Evolutionary conservation across 1,284 basidiomycete species (phyloP), one percentile per base, ranked within the genome.

Genomic region (Trametes sp.): DNA sequence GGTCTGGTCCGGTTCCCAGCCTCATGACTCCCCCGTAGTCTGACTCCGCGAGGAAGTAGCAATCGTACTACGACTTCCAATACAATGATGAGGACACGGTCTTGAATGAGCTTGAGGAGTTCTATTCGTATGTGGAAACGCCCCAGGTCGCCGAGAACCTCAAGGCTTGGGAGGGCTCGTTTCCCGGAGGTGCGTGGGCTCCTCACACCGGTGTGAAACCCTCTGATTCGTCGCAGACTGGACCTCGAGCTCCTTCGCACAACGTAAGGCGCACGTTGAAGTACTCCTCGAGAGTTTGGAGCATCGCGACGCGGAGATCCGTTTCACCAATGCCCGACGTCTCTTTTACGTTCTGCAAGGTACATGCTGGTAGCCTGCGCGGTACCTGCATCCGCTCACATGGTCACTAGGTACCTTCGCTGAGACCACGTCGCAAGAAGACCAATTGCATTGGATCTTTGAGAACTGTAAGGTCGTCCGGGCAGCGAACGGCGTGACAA

Each of bases 41-140:
- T 73, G 33, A 72, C 64, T 46, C 61, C 50, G 48, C 51, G 68
- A 67, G 72, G 71, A 68, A 70, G 72, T 80, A 94, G 92, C 87
- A 93, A 87, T 89, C 87, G 35, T 87, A 87, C 70, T 96, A 93
- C 76, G 94, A 95, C 80, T 96, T 93, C 77, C 87, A 89, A 64
- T 97, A 97, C 75, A 93, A 96, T 69, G 97, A 99, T 75, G 94
- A 97, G 72, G 95, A 98, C 77, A 94, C 92, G 19, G 88, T 98
- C 48, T 90, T 96, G 83, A 93, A 94, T 71, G 98, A 98, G 77
- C 91, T 99, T 50, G 94, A 98, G 67, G 98, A 99, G 78, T 98
- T 99, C 79, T 99, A 98, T 78, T 95, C 95, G 28, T 99, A 98
- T 78, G 90, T 97, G 61, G 97, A 99, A 80, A 95, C 96, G 82